Percentiles rank a stretch among this genome's conserved stretches.
Conservation (phyloP, 208 protist genomes). For the Phytomonas francai region DNA sequence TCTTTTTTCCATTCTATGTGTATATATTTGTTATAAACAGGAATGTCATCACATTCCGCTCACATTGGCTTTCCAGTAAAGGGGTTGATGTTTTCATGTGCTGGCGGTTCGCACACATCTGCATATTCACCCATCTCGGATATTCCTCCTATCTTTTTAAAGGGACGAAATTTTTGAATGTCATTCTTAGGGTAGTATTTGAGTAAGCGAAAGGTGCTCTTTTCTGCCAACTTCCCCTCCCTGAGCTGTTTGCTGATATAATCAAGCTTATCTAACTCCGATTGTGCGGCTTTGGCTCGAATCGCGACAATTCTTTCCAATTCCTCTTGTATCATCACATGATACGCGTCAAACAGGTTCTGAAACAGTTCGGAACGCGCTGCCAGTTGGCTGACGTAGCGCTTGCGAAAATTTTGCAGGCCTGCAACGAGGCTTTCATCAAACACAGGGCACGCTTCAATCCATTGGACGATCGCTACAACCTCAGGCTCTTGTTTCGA, state of each 20-base stretch:
- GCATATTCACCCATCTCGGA: constrained; percentile 74
- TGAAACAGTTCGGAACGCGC: constrained; percentile 52
- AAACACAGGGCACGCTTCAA: constrained; percentile 72
- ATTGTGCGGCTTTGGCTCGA: constrained; percentile 31
- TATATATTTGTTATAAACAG: not conserved
- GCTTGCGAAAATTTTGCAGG: constrained; percentile 68
- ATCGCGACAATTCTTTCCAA: constrained; percentile 55
- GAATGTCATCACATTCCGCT: not conserved
- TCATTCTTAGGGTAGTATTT: constrained; percentile 88
- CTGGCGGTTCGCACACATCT: constrained; percentile 70
- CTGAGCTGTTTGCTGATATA: constrained; percentile 39
- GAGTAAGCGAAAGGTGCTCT: constrained; percentile 62
- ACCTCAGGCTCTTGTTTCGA: constrained; percentile 50
- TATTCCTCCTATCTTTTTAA: constrained; percentile 83
- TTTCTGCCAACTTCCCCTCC: constrained; percentile 62
- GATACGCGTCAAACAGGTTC: constrained; percentile 29
- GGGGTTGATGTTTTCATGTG: constrained; percentile 76
- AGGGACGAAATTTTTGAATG: constrained; percentile 64
- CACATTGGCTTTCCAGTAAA: constrained; percentile 40
- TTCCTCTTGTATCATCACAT: constrained; percentile 43
- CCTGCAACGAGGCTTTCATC: constrained; percentile 43
- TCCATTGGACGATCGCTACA: constrained; percentile 51
- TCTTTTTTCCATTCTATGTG: not conserved
- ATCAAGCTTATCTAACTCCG: constrained; percentile 47
- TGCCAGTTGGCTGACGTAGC: constrained; percentile 47